Evolutionary conservation across 441 rosid species (phyloP), one percentile per base, ranked within the genome.

Genomic region (Mallotus repandus): DNA sequence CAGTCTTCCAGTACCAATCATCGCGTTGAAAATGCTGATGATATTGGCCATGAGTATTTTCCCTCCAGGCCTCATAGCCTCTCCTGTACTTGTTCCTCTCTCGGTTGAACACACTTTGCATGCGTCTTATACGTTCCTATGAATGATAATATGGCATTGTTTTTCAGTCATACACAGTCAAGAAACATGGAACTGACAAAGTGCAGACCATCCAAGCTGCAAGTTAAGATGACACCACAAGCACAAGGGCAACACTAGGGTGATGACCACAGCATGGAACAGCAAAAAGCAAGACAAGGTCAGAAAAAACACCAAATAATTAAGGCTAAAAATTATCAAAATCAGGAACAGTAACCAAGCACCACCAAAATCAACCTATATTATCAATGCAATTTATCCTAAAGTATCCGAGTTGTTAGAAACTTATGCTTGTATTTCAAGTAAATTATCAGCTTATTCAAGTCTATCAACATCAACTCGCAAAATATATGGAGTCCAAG

Each of bases 1-100:
- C 90, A 9, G 91, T 76, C 71, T 96, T 93, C 98, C 97, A 93
- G 81, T 96, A 91, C 98, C 99, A 93, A 86, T 96, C 98, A 76
- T 96, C 92, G 53, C 94, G 89, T 86, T 95, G 99, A 79, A 83
- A 91, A 66, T 91, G 91, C 69, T 95, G 97, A 84, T 88, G 87
- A 85, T 89, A 84, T 19, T 88, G 86, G 79, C 84, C 85, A 16
- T 84, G 67, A 63, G 82, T 92, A 83, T 78, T 83, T 79, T 90
- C 92, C 82, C 71, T 88, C 99, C 98, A 95, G 79, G 89, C 88
- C 81, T 91, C 98, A 22, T 84, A 93, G 69, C 91, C 83, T 59
- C 88, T 87, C 73, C 78, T 86, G 71, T 85, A 79, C 74, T 95
- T 93, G 78, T 81, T 88, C 83, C 95, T 84, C 81, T 89, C 98